Evolutionary conservation across 176 grass and related monocot species (phyloP).

Genomic region (Ampelocalamus luodianensis): DNA sequence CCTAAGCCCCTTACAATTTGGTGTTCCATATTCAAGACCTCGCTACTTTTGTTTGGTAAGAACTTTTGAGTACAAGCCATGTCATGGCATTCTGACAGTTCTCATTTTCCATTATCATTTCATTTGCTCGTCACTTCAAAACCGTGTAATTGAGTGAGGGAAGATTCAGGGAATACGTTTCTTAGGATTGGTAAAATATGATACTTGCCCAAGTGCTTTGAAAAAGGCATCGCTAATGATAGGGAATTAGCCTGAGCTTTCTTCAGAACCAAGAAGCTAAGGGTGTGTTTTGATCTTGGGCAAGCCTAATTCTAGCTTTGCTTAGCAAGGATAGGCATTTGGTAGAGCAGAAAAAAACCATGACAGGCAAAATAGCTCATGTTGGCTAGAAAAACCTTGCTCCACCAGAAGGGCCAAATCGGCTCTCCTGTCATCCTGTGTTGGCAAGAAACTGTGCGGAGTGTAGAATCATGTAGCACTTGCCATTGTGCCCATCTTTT

Average conservation of each 20-base stretch:
- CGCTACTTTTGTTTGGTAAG: slow-evolving; percentile 95
- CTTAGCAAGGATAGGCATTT: not conserved
- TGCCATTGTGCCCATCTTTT: no score
- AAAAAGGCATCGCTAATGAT: slow-evolving; percentile 11
- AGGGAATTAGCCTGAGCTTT: not conserved
- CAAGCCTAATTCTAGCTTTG: not conserved
- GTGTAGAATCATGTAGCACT: no score
- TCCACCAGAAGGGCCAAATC: not conserved
- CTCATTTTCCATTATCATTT: not conserved
- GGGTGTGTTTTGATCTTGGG: not conserved
- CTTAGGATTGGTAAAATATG: slow-evolving; percentile 22
- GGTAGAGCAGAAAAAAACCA: not conserved
- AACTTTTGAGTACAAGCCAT: not conserved
- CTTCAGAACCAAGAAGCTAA: slow-evolving; percentile 20
- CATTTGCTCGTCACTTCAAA: not conserved
- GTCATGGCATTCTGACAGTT: slow-evolving; percentile 13
- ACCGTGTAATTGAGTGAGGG: not conserved
- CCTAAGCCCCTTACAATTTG: slow-evolving; percentile 91
- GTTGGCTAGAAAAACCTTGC: not conserved
- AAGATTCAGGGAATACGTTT: not conserved
- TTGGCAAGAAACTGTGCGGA: no score
- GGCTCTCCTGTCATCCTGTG: no score
- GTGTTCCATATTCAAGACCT: slow-evolving; percentile 96
- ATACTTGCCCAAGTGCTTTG: slow-evolving; percentile 7
- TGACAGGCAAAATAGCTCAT: not conserved